phyloP scores from a whole-genome alignment of 192 early-diverging fungal species.

The Coemansia sp. region DNA sequence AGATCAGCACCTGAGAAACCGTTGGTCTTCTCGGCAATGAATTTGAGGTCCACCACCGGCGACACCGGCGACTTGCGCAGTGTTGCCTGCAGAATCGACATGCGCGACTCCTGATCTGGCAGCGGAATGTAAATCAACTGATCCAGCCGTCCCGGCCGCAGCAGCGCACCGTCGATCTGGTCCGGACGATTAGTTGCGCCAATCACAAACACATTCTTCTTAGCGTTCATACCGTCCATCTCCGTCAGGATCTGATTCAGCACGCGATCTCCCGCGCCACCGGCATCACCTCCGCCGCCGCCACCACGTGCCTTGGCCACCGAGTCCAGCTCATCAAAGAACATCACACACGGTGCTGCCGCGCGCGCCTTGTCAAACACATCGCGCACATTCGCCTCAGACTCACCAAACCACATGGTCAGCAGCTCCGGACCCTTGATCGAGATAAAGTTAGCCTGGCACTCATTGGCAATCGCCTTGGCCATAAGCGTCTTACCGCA shows the following conservation, averaged over 20 bases:
- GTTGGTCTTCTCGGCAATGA: conserved; percentile 85
- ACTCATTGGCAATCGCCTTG: conserved; percentile 99
- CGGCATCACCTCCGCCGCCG: conserved; percentile 71
- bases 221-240: conserved; percentile 99
- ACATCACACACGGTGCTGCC: conserved; percentile 98
- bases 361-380: conserved; percentile 99
- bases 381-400: conserved; percentile 98
- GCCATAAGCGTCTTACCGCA: conserved; percentile 98
- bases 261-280: conserved; percentile 96
- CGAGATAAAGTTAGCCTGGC: conserved; percentile 99
- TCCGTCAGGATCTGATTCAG: conserved; percentile 99
- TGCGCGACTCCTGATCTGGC: conserved; percentile 86
- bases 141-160: conserved; percentile 98
- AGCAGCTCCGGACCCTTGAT: conserved; percentile 99
- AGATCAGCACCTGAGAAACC: conserved; percentile 98
- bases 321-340: conserved; percentile 99
- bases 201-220: conserved; percentile 99
- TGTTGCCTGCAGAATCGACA: conserved; percentile 78
- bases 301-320: conserved; percentile 93
- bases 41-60: conserved; percentile 72
- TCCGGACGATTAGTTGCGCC: conserved; percentile 99
- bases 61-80: conserved; percentile 93
- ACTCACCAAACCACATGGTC: conserved; percentile 99
- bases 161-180: conserved; percentile 94
- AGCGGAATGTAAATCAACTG: conserved; percentile 98